Evolutionary conservation across 106 monocot genomes (phyloP).

Genomic region (Dendrobium nobile): DNA sequence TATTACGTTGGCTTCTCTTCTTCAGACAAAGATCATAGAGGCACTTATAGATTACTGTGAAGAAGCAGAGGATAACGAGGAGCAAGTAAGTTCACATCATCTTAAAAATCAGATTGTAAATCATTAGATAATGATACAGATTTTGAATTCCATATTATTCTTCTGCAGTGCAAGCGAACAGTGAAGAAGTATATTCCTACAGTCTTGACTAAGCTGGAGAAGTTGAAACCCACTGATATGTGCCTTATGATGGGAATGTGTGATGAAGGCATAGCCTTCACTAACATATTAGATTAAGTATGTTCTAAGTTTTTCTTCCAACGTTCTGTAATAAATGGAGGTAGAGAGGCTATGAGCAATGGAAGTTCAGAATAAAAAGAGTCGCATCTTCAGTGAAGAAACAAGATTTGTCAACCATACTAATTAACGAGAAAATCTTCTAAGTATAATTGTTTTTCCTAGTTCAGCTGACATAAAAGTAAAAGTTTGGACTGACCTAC

Average conservation of each 20-base stretch:
- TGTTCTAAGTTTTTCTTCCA: neutral
- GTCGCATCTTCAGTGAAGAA: neutral
- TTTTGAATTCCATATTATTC: neutral
- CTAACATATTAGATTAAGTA: neutral
- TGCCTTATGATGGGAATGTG: constrained; percentile 27
- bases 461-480: neutral
- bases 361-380: constrained; percentile 1
- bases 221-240: constrained; percentile 16
- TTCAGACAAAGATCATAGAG: constrained; percentile 22
- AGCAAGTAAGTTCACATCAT: constrained; percentile 3
- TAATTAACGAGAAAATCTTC: neutral
- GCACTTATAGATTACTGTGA: constrained; percentile 20
- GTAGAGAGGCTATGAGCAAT: neutral
- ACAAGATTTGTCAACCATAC: neutral
- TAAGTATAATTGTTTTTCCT: neutral
- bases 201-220: constrained; percentile 14
- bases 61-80: constrained; percentile 22
- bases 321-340: neutral
- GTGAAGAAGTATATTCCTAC: constrained; percentile 15
- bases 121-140: neutral
- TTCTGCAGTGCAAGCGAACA: constrained; percentile 20
- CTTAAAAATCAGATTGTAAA: neutral
- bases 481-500: neutral
- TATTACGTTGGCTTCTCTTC: neutral
- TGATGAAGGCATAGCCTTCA: constrained; percentile 9